Base-by-base conservation (phyloP, 345 rosid species). In the Sonneratia caseolaris region DNA sequence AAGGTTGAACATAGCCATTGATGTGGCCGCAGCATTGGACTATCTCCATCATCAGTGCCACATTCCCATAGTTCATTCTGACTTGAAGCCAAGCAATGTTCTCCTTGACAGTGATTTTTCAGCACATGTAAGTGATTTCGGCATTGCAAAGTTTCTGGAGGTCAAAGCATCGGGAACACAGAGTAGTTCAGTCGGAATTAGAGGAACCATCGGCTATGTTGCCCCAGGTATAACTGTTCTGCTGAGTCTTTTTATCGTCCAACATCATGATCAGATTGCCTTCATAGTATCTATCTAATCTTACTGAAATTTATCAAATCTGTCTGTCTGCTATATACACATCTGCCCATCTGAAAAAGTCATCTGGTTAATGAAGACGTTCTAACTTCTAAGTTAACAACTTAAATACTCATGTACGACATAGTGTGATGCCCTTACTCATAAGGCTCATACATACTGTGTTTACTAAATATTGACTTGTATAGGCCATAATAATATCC, bases 1-100 rank as follows among this genome's bases (percentile, higher is more conserved):
- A 10, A 56, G 74, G 35, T 14, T 77, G 32, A 61, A 67, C 0
- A 59, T 77, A 19, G 70, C 65, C 3, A 71, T 71, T 16, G 73
- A 71, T 57, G 38, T 74, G 27, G 78, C 81, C 21, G 13, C 3
- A 1, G 75, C 78, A 38, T 37, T 68, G 5, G 70, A 74, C 10
- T 62, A 74, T 64, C 75, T 78, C 59, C 81, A 78, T 35, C 27
- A 45, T n/a, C 45, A 66, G 2, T 19, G 68, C 59, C 37, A 55
- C 14, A 24, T 37, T 0, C 37, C 76, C 13, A 61, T 55, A 0
- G 43, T 70, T 4, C 79, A 76, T 56, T 64, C 74, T 37, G 82
- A 79, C 68, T 64, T 66, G 36, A 75, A 76, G 68, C 79, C 78
- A 12, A 69, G 78, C 66, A 75, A 78, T 61, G 70, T 78, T 51